These are phyloP conservation scores for Cercospora janseana DNA, from an alignment of 2,329 filamentous ascomycete species.

Conservation along the genomic window DNA sequence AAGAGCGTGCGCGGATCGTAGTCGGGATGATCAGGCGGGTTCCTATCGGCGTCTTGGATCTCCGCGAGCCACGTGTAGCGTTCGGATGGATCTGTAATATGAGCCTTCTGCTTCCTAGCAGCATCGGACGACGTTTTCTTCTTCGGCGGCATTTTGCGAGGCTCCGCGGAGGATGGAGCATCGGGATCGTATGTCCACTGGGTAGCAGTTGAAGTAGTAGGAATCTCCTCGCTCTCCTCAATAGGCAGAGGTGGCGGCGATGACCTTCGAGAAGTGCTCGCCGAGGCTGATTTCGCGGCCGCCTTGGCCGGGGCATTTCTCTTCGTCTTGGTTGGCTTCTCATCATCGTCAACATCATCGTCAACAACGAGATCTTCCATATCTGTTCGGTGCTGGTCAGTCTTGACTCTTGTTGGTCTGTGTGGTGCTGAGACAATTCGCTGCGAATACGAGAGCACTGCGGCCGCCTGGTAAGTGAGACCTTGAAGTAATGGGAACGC, in stretches of 20 bases:
- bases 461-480: slow-evolving; percentile 25
- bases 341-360: slow-evolving; percentile 76
- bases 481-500: background rate
- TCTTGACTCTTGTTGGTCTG: slow-evolving; percentile 2
- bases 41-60: slow-evolving; percentile 77
- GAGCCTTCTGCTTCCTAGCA: slow-evolving; percentile 61
- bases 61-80: slow-evolving; percentile 89
- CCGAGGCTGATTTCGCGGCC: slow-evolving; percentile 40
- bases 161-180: slow-evolving; percentile 52
- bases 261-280: slow-evolving; percentile 42
- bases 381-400: slow-evolving; percentile 46
- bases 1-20: slow-evolving; percentile 90
- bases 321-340: slow-evolving; percentile 63
- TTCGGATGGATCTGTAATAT: slow-evolving; percentile 77
- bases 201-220: slow-evolving; percentile 66
- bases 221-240: slow-evolving; percentile 53
- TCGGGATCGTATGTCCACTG: slow-evolving; percentile 77
- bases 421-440: background rate
- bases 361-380: slow-evolving; percentile 85
- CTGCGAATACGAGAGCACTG: slow-evolving; percentile 22
- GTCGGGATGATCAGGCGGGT: slow-evolving; percentile 75
- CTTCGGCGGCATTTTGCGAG: slow-evolving; percentile 41
- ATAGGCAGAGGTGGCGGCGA: slow-evolving; percentile 45
- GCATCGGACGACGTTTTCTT: slow-evolving; percentile 33
- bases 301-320: slow-evolving; percentile 50